Conservation (phyloP, 768 basidiomycete genomes). For the Tricholomella constricta region DNA sequence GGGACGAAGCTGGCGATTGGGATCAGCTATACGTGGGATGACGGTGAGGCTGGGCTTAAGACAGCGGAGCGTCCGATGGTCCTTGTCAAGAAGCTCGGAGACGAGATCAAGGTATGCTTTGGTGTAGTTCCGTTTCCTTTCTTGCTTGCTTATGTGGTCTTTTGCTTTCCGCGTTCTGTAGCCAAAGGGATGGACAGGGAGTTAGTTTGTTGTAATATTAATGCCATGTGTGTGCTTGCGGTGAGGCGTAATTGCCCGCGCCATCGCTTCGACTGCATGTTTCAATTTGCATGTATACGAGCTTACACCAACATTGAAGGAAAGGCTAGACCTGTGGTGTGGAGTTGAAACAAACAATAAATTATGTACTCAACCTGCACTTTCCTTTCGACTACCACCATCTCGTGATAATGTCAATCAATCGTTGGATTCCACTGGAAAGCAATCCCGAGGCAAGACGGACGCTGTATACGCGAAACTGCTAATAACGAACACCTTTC, state of each 20-base stretch:
- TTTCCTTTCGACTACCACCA: too few relatives aligned
- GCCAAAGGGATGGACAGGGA: conserved; percentile 22
- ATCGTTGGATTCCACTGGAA: conserved; percentile 79
- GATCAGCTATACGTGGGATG: conserved; percentile 88
- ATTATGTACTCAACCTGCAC: too few relatives aligned
- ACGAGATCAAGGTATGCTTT: conserved; percentile 69
- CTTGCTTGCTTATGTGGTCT: background rate
- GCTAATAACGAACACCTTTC: background rate
- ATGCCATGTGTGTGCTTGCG: background rate
- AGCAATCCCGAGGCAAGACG: conserved; percentile 56
- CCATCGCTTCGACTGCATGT: too few relatives aligned
- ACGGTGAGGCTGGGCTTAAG: conserved; percentile 74
- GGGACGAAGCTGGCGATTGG: conserved; percentile 84
- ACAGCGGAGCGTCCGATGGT: conserved; percentile 63
- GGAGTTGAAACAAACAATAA: too few relatives aligned
- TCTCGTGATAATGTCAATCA: conserved; percentile 10
- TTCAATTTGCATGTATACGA: too few relatives aligned
- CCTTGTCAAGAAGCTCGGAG: conserved; percentile 64
- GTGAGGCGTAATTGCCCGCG: too few relatives aligned
- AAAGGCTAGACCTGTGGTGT: too few relatives aligned
- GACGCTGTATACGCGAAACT: background rate
- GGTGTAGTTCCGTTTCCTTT: too few relatives aligned
- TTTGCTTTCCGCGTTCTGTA: background rate
- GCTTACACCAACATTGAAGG: too few relatives aligned
- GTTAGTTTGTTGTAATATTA: conserved; percentile 1